Evolutionary conservation across 495 filamentous ascomycete species (phyloP), one percentile per base, ranked within the genome.

Genomic region (Penicillium fimorum): DNA sequence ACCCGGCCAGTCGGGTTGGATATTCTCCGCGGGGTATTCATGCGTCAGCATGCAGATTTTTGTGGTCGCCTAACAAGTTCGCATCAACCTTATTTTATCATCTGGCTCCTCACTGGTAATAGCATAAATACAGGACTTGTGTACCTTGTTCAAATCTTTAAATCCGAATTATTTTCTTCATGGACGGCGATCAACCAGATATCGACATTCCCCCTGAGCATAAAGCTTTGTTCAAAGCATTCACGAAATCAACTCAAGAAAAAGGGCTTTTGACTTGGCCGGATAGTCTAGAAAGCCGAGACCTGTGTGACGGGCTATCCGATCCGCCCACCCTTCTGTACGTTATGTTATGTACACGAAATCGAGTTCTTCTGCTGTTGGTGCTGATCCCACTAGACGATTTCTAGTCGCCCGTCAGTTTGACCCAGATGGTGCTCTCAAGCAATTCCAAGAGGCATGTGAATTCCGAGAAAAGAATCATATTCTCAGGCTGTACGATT

Each of bases 281-380:
- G 7, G 47, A 58, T 4, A 66, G 58, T 5, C 46, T 71, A 20
- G 47, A 60, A 13, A 56, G 60, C 10, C 48, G 43, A 5, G 33
- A 37, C 5, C 33, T 37, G 9, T 1, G 25, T 12, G 61, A 71
- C 50, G 69, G 69, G 1, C 32, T 74, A 45, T 66, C 60, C 2
- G 71, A 74, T 35, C 59, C 68, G 20, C 20, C 43, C 5, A 66
- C 70, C 2, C 63, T 74, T 7, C 48, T 68, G 71, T 74, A 12
- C 33, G 33, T 37, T 15, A 22, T 22, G 22, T 2, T 22, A 54
- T n/a, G 62, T 53, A 18, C 22, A 12, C 25, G 5, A 32, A 33
- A 7, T 35, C 6, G 5, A 18, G 8, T n/a, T n/a, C 12, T 33
- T 11, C 1, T 17, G 8, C 32, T 10, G 24, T 46, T 35, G 17